Evolutionary conservation across 495 filamentous ascomycete species (phyloP).

Genomic region (Daldinia concentrica): DNA sequence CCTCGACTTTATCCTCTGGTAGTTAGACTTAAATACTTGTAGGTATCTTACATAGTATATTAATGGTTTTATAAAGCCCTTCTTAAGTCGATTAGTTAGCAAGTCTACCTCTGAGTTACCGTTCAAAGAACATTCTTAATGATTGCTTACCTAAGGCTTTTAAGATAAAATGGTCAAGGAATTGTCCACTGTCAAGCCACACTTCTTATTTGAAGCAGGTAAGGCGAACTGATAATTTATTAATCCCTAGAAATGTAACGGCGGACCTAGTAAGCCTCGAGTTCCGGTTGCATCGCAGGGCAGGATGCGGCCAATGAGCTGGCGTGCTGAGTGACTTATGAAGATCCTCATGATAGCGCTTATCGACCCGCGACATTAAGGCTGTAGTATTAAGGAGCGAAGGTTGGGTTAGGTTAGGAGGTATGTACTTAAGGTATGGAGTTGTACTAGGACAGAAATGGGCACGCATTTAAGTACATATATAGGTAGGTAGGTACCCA

Average conservation of each 20-base stretch:
- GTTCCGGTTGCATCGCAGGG: slow-evolving; percentile 34
- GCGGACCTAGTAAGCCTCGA: slow-evolving; percentile 28
- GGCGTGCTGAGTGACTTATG: slow-evolving; percentile 32
- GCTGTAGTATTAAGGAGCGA: slow-evolving; percentile 17
- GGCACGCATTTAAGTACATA: neutral
- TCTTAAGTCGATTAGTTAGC: no score
- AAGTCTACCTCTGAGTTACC: no score
- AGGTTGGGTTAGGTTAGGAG: neutral
- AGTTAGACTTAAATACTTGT: no score
- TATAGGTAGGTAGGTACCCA: neutral
- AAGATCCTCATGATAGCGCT: slow-evolving; percentile 37
- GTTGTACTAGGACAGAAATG: neutral
- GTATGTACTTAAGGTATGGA: neutral
- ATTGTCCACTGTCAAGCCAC: slow-evolving; percentile 7
- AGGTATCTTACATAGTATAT: no score
- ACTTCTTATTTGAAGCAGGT: neutral
- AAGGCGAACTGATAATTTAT: slow-evolving; percentile 27
- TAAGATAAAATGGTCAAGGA: neutral
- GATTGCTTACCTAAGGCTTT: no score
- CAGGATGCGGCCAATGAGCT: slow-evolving; percentile 22
- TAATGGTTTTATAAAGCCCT: no score
- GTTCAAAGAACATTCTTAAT: no score
- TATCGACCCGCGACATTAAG: slow-evolving; percentile 3
- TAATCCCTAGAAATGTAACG: slow-evolving; percentile 27
- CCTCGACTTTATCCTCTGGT: neutral